Evolutionary conservation across 2,329 filamentous ascomycete genomes (phyloP), one percentile per base, ranked within the genome.

Genomic region (Colletotrichum acutatum): DNA sequence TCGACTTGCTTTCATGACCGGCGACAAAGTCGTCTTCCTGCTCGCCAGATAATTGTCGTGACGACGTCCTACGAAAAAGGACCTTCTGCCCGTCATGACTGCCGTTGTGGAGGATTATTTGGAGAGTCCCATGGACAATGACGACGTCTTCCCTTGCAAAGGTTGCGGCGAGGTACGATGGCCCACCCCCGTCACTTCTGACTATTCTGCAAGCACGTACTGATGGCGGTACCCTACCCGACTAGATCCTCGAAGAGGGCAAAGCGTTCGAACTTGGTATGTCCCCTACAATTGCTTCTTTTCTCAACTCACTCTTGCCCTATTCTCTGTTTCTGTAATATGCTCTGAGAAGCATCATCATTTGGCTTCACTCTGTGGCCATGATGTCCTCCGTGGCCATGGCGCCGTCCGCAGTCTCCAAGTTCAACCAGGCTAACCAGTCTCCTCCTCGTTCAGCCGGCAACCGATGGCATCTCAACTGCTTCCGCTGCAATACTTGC

Each of bases 381-480:
- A 71, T 58, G 62, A 61, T 74, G 58, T 71, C 68, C 26, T 52
- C 62, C 42, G 63, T 61, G 66, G 59, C 68, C 30, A 69, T 74
- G 60, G 42, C 42, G 19, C 59, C 74, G 62, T 62, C 72, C 34
- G 70, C 54, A 28, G 53, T 76, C 28, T 76, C 75, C n/a, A 75
- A 75, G 58, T 74, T 75, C 69, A 62, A 69, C 24, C 57, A 49
- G 34, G 77, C 79, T 81, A 74, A 82, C 72, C 24, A 71, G 34
- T 68, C 74, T 76, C 73, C 74, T 76, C 37, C 63, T n/a, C 68
- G n/a, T 16, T 72, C 58, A 65, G 95, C 96, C 82, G 95, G 95
- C 75, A 97, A 97, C 83, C 91, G 96, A 89, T 98, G 96, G 97
- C 97, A 99, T 88, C 94, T 99, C 80, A 94, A 98, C 86, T 99